Evolutionary conservation across 2,329 filamentous ascomycete genomes (phyloP).

Genomic region (Aspergillus felis): DNA sequence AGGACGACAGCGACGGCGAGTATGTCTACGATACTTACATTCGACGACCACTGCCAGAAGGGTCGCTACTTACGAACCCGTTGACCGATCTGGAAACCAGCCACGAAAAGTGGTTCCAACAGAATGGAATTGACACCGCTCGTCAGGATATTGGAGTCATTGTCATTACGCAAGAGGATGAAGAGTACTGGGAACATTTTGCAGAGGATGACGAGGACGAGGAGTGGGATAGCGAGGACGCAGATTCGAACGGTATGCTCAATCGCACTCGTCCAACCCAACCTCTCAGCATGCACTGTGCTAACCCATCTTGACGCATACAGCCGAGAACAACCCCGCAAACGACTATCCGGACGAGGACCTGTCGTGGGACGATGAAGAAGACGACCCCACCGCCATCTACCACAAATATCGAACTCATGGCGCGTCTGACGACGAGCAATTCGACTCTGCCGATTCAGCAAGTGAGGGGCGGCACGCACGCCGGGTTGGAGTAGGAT

Average conservation of each 20-base stretch:
- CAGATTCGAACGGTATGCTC: constrained; percentile 55
- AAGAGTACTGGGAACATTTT: constrained; percentile 56
- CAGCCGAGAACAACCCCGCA: constrained; percentile 48
- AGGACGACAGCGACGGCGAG: constrained; percentile 47
- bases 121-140: constrained; percentile 26
- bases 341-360: constrained; percentile 52
- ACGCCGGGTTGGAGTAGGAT: constrained; percentile 17
- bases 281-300: background rate
- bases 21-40: constrained; percentile 63
- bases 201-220: constrained; percentile 52
- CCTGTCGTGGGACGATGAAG: constrained; percentile 45
- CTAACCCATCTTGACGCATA: constrained; percentile 5
- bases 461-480: constrained; percentile 27
- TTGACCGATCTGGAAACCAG: constrained; percentile 25
- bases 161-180: constrained; percentile 39
- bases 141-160: constrained; percentile 39
- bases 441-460: constrained; percentile 39
- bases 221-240: constrained; percentile 57
- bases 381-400: constrained; percentile 35
- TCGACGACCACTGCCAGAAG: constrained; percentile 42
- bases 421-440: constrained; percentile 42
- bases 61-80: constrained; percentile 32
- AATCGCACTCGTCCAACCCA: background rate
- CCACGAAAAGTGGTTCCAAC: constrained; percentile 22
- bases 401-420: constrained; percentile 40